These are phyloP conservation scores for Podaxis pistillaris DNA, from an alignment of 768 basidiomycete genomes.

Conservation along the genomic window DNA sequence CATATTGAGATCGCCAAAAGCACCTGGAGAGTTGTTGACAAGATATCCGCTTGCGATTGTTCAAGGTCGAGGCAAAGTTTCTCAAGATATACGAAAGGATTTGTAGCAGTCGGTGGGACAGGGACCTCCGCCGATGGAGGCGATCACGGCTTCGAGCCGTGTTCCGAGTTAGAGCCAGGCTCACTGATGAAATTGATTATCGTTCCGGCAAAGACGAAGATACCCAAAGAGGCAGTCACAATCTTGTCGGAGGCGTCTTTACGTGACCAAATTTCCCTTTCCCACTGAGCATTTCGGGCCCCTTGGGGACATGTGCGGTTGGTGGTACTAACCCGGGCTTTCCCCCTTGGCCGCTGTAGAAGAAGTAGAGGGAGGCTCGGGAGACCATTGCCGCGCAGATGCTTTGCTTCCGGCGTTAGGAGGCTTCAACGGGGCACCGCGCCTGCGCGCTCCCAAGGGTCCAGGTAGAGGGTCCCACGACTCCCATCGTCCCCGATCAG, in stretches of 20 bases:
- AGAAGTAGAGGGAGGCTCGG: no score
- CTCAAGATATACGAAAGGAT: background rate
- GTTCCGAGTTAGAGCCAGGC: background rate
- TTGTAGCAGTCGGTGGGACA: background rate
- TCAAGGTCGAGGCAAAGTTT: background rate
- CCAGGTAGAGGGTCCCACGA: no score
- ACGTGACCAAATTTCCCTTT: background rate
- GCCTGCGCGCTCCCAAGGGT: no score
- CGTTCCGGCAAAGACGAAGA: slow-evolving; percentile 14
- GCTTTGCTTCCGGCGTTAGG: no score
- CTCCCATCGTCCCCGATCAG: no score
- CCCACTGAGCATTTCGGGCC: background rate
- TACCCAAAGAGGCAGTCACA: slow-evolving; percentile 10
- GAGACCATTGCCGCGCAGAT: no score
- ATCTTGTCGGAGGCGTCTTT: background rate
- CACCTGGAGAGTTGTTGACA: background rate
- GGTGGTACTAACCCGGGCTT: no score
- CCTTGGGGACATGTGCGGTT: background rate
- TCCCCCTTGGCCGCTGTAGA: background rate
- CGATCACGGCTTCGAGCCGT: background rate
- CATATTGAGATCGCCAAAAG: background rate
- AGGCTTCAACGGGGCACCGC: no score
- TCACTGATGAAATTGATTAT: slow-evolving; percentile 15
- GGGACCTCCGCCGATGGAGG: background rate
- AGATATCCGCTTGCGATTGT: background rate